These are phyloP conservation scores for Passiflora organensis DNA, from an alignment of 345 rosid genomes.

Conservation along the genomic window DNA sequence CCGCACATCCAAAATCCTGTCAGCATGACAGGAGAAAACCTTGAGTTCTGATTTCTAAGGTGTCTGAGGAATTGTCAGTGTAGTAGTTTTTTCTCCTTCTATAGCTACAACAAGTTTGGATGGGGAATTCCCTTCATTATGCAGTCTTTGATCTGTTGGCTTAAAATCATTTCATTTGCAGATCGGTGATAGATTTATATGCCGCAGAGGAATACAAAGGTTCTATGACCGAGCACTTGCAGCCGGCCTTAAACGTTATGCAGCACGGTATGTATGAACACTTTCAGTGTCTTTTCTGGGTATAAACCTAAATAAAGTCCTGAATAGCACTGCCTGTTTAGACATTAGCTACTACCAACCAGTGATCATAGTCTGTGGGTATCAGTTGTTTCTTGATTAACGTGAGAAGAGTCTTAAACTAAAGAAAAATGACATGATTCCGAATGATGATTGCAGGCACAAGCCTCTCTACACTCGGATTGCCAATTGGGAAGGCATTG, in stretches of 20 bases:
- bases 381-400: background rate
- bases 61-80: too few relatives aligned
- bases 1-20: too few relatives aligned
- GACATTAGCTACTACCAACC: too few relatives aligned
- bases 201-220: constrained; percentile 28
- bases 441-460: constrained; percentile 23
- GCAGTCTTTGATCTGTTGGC: background rate
- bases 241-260: constrained; percentile 35
- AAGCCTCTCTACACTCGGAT: constrained; percentile 26
- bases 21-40: too few relatives aligned
- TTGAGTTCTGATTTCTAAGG: too few relatives aligned
- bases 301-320: too few relatives aligned
- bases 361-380: too few relatives aligned
- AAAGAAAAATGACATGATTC: background rate
- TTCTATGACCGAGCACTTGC: constrained; percentile 25
- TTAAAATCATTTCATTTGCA: constrained; percentile 12
- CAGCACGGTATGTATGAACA: constrained; percentile 27
- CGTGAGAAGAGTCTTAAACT: too few relatives aligned
- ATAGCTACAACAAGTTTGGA: background rate
- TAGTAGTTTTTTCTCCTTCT: too few relatives aligned
- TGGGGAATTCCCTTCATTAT: background rate
- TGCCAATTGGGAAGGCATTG: constrained; percentile 23
- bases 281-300: too few relatives aligned
- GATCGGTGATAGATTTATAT: constrained; percentile 39
- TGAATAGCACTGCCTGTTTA: too few relatives aligned